Evolutionary conservation across 2,329 filamentous ascomycete genomes (phyloP).

Genomic region (Aspergillus jensenii): DNA sequence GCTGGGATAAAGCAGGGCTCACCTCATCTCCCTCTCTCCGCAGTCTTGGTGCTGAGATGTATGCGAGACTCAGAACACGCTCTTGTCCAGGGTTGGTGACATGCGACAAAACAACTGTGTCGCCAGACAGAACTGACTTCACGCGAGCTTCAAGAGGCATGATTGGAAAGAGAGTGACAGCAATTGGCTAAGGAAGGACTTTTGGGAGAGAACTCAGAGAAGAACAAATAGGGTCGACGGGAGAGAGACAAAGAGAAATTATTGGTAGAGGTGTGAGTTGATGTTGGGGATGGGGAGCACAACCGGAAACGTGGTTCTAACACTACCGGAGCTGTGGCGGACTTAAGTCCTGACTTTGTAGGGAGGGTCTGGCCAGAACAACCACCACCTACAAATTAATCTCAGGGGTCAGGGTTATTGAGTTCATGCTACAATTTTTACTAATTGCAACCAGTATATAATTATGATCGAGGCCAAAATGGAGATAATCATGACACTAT

Average conservation of each 20-base stretch:
- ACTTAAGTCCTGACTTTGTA: constrained; percentile 29
- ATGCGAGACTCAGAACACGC: constrained; percentile 85
- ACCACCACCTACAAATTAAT: neutral
- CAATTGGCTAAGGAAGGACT: constrained; percentile 5
- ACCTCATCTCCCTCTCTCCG: constrained; percentile 86
- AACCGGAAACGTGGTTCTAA: constrained; percentile 34
- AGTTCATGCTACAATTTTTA: neutral
- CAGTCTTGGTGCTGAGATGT: constrained; percentile 83
- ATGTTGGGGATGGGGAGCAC: constrained; percentile 13
- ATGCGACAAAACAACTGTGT: constrained; percentile 82
- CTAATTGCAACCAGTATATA: neutral
- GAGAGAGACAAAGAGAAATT: constrained; percentile 12
- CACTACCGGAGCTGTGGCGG: constrained; percentile 23
- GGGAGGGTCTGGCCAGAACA: constrained; percentile 12
- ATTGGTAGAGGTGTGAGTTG: constrained; percentile 6
- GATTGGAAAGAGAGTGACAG: constrained; percentile 18
- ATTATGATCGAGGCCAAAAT: neutral
- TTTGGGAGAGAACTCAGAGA: constrained; percentile 8
- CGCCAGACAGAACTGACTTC: constrained; percentile 91
- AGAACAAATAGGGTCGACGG: neutral
- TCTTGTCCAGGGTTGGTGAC: constrained; percentile 79
- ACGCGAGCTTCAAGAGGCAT: constrained; percentile 65
- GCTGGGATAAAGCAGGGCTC: constrained; percentile 20
- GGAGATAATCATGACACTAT: neutral
- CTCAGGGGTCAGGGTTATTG: neutral